Percentiles rank a stretch among this genome's conserved stretches.
These are phyloP conservation scores for Exophiala sideris DNA, from an alignment of 2,329 filamentous ascomycete species.

Conservation along the genomic window DNA sequence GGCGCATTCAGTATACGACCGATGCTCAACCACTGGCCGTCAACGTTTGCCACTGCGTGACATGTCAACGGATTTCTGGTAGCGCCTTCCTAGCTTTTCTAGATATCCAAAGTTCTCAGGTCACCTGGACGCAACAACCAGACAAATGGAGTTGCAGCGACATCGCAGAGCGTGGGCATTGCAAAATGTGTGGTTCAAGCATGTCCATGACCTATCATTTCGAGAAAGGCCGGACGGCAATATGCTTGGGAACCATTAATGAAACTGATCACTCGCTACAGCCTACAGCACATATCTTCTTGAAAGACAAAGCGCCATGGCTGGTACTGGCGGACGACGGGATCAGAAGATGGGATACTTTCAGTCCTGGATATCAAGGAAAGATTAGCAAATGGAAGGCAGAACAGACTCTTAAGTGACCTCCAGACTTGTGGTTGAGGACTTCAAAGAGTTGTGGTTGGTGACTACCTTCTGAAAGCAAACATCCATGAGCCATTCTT, in stretches of 20 bases:
- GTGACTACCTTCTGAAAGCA: background rate
- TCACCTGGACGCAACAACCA: conserved; percentile 36
- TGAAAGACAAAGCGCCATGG: conserved; percentile 42
- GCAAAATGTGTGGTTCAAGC: conserved; percentile 46
- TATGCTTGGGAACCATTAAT: conserved; percentile 44
- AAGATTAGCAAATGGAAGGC: conserved; percentile 30
- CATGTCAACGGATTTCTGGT: conserved; percentile 49
- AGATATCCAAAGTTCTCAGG: conserved; percentile 32
- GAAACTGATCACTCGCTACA: conserved; percentile 33
- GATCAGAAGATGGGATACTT: conserved; percentile 30
- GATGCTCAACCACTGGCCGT: conserved; percentile 33
- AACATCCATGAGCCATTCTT: background rate
- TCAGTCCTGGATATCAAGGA: conserved; percentile 26
- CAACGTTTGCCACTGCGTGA: conserved; percentile 47
- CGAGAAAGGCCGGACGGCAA: conserved; percentile 31
- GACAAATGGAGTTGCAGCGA: conserved; percentile 35
- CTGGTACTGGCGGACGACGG: conserved; percentile 39
- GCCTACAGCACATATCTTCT: conserved; percentile 43
- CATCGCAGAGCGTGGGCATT: conserved; percentile 44
- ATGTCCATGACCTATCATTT: conserved; percentile 44
- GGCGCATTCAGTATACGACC: conserved; percentile 20
- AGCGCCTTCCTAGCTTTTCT: conserved; percentile 45
- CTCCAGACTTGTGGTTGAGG: conserved; percentile 10
- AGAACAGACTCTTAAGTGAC: conserved; percentile 20
- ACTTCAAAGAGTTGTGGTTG: background rate